Evolutionary conservation across 2,329 filamentous ascomycete species (phyloP), one percentile per base, ranked within the genome.

Genomic region (Fusarium marasasianum): DNA sequence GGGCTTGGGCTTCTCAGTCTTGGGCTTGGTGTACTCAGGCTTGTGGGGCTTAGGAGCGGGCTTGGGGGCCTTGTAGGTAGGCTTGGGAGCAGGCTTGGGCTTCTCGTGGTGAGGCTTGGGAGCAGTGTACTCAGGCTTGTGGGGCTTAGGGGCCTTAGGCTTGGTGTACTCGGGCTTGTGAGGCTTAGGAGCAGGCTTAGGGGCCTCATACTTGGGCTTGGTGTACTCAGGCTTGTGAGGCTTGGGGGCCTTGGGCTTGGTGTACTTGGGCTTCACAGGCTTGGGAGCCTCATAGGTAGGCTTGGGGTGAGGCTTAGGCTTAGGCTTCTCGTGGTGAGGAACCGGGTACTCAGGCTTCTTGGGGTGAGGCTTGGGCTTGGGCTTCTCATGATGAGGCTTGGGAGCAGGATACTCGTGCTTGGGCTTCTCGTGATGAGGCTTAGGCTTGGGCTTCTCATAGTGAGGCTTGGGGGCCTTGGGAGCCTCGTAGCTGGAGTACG

Each of bases 341-440:
- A 12, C 44, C 20, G 24, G 44, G 12, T 45, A 45, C 44, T 48
- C 20, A 29, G 45, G 26, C 26, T 29, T 48, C 54, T 59, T 40
- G 17, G 44, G 64, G 31, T 61, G 44, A 31, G 62, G 54, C 54
- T 63, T 51, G 6, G 56, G 43, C 40, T 57, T 44, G 3, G 43
- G 37, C 62, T 64, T 64, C 51, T 58, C 59, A 6, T 35, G 24
- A 5, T 63, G 41, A 33, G 61, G 45, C 45, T 48, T 48, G 3
- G 45, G 55, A 40, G 20, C 35, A 6, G 37, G 53, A 17, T 55
- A 55, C 57, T 56, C 38, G 26, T 18, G 37, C 55, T 60, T 47
- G 14, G 65, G 65, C 47, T 68, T 40, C 65, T 69, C 50, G 33
- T 69, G 48, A 38, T 68, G 33, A 61, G 63, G 48, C 45, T 63